A percentile compares a stretch with the other conserved stretches of the same genome.
phyloP scores from a whole-genome alignment of 2,329 filamentous ascomycete genomes.

The Aspergillus caelatus region DNA sequence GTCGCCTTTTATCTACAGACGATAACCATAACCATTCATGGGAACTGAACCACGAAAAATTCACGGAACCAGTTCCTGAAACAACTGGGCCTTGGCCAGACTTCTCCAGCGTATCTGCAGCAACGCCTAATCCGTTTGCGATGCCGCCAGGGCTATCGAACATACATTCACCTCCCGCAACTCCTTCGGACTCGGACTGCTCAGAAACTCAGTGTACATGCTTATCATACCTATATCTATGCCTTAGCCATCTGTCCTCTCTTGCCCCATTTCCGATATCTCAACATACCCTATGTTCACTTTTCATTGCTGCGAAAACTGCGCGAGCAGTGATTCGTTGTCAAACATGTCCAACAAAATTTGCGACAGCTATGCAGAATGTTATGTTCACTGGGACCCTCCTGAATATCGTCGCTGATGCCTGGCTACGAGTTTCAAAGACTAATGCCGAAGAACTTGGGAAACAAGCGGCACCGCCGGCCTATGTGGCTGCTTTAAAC shows the following conservation, averaged over 20 bases:
- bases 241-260: constrained; percentile 45
- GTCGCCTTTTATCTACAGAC: constrained; percentile 25
- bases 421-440: constrained; percentile 46
- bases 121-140: constrained; percentile 31
- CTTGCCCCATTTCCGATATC: constrained; percentile 47
- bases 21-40: constrained; percentile 30
- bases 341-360: constrained; percentile 43
- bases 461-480: constrained; percentile 34
- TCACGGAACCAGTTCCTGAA: constrained; percentile 28
- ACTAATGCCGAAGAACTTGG: constrained; percentile 41
- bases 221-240: constrained; percentile 47
- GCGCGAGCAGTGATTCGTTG: constrained; percentile 47
- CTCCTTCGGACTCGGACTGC: constrained; percentile 23
- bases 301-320: constrained; percentile 47
- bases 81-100: constrained; percentile 45
- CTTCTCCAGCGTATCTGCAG: constrained; percentile 41
- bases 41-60: constrained; percentile 26
- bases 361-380: constrained; percentile 48
- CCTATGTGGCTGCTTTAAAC: constrained; percentile 31
- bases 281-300: constrained; percentile 45
- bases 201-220: constrained; percentile 40
- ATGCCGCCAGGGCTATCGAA: constrained; percentile 24
- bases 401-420: constrained; percentile 47
- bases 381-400: constrained; percentile 51
- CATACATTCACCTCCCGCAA: constrained; percentile 24